Base-by-base conservation (phyloP, 1,284 basidiomycete genomes). In the Cutaneotrichosporon dermatis region DNA sequence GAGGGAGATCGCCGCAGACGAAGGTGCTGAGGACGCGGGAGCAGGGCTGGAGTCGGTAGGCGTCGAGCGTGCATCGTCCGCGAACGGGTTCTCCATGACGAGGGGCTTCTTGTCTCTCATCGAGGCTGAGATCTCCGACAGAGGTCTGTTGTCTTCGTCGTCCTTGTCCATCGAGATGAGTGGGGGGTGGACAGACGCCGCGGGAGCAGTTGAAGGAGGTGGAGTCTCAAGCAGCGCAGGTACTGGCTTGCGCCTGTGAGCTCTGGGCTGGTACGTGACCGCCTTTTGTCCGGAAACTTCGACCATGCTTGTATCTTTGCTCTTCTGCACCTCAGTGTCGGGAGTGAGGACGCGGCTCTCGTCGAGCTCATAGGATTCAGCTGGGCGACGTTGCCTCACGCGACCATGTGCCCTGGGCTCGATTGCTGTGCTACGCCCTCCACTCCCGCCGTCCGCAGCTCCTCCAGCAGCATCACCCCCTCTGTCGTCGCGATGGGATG, bases 321-420 rank as follows among this genome's bases (percentile, higher is more conserved):
- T 15, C 34, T 35, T 37, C 33, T n/a, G n/a, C n/a, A 36, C 48
- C 33, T 36, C 33, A 11, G 33, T 33, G 6, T 6, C 25, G 2
- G 39, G 6, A 25, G 25, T 25, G 25, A 57, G 37, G 25, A 62
- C 43, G 6, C 57, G 45, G 1, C 48, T 15, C 37, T 62, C 62
- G 45, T 63, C 62, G 15, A 63, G 62, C 51, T 63, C 62, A 42
- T 58, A 63, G 50, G 51, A 41, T 37, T 63, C 62, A 4, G 58
- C 50, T 0, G 62, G 15, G 12, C 46, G 55, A 43, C 62, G 62
- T 11, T 55, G 58, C 34, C 61, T 54, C 49, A 53, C 34, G 39
- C 39, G 40, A 15, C 33, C 49, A 12, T 11, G 39, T 10, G 13
- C 16, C 11, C 12, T 8, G 9, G 39, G 39, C 12, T 40, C 39